phyloP scores from a whole-genome alignment of 176 grass and related monocot species.

The Hsuehochloa calcarea region DNA sequence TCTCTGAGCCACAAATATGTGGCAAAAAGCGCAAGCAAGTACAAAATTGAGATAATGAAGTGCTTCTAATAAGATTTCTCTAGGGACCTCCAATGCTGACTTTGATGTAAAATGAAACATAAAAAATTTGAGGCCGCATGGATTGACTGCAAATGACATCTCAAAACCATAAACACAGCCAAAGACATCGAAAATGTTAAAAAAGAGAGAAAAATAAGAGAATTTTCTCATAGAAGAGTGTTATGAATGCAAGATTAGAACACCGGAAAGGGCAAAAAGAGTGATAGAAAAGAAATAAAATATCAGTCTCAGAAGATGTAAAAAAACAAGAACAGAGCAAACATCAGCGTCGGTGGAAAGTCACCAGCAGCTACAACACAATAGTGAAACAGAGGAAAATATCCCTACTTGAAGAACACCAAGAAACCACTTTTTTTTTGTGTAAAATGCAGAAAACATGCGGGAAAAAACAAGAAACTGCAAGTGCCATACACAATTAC shows the following conservation, averaged over 20 bases:
- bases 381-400: neutral
- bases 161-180: neutral
- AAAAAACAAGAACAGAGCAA: neutral
- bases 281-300: neutral
- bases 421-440: neutral
- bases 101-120: neutral
- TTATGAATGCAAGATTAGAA: neutral
- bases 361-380: neutral
- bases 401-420: neutral
- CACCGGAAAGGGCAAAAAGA: neutral
- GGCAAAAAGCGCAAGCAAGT: conserved; percentile 36
- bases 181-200: neutral
- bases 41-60: neutral
- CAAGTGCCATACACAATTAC: neutral
- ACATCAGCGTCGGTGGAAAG: neutral
- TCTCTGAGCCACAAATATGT: neutral
- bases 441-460: neutral
- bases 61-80: neutral
- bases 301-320: neutral
- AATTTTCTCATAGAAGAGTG: neutral
- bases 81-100: conserved; percentile 30
- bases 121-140: conserved; percentile 10
- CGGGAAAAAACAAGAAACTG: neutral
- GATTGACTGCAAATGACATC: neutral
- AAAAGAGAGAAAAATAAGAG: neutral